phyloP scores from a whole-genome alignment of 495 filamentous ascomycete genomes.

The Aspergillus incahuasiensis region DNA sequence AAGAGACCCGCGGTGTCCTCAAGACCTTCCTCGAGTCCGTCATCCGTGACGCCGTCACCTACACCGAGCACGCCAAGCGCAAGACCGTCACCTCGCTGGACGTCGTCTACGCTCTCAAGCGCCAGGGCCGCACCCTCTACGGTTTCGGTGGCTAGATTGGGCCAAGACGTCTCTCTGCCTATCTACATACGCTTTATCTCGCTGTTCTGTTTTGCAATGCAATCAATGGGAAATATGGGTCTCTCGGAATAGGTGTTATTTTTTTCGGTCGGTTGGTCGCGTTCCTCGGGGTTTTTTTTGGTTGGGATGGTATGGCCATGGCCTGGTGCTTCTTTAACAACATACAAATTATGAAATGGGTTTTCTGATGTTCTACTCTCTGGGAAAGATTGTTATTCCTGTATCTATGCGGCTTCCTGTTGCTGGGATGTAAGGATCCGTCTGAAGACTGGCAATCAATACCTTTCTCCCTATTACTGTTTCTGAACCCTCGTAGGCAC shows the following conservation, averaged over 20 bases:
- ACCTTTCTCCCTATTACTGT: background rate
- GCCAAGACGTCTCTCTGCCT: background rate
- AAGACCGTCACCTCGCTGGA: slow-evolving; percentile 96
- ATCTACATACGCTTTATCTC: slow-evolving; percentile 2
- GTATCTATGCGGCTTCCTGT: background rate
- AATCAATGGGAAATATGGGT: slow-evolving; percentile 25
- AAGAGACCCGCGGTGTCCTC: slow-evolving; percentile 64
- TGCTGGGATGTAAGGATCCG: background rate
- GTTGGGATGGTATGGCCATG: background rate
- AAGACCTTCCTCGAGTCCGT: slow-evolving; percentile 64
- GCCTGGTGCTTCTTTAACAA: background rate
- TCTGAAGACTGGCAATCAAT: slow-evolving; percentile 5
- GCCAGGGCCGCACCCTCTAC: slow-evolving; percentile 93
- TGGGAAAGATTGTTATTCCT: background rate
- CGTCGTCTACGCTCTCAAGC: slow-evolving; percentile 92
- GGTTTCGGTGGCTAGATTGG: slow-evolving; percentile 90
- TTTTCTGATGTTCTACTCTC: background rate
- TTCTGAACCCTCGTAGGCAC: background rate
- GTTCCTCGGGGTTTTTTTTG: background rate
- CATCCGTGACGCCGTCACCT: slow-evolving; percentile 93
- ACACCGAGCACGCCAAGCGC: slow-evolving; percentile 95
- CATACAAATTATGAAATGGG: background rate
- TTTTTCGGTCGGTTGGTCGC: slow-evolving; percentile 2
- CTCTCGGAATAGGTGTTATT: slow-evolving; percentile 20
- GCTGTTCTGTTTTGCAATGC: slow-evolving; percentile 15